Evolutionary conservation across 441 rosid species (phyloP).

Genomic region (Gossypium trilobum): DNA sequence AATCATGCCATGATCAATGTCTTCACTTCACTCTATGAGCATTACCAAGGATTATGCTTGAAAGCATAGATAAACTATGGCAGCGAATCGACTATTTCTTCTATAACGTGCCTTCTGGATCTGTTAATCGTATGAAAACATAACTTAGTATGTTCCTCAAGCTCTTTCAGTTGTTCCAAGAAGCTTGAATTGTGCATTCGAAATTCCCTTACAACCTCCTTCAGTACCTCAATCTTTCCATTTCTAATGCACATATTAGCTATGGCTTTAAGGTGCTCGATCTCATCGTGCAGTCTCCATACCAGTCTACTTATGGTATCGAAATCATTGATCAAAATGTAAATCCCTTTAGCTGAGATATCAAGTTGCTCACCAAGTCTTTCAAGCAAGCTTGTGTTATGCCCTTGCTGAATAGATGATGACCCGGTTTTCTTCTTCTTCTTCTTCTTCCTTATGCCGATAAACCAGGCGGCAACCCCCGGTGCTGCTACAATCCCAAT

Average conservation of each 20-base stretch:
- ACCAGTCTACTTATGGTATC: constrained; percentile 49
- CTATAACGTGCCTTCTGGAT: constrained; percentile 52
- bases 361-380: constrained; percentile 51
- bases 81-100: constrained; percentile 28
- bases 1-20: neutral
- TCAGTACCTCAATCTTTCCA: constrained; percentile 38
- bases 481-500: constrained; percentile 53
- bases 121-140: constrained; percentile 70
- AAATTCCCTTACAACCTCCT: constrained; percentile 49
- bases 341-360: constrained; percentile 61
- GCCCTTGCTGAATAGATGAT: neutral
- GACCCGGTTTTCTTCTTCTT: constrained; percentile 8
- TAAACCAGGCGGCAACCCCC: constrained; percentile 35
- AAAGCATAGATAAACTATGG: neutral
- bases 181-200: constrained; percentile 33
- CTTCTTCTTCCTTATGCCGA: constrained; percentile 29
- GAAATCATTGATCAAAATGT: constrained; percentile 52
- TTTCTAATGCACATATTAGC: constrained; percentile 47
- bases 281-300: constrained; percentile 53
- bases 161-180: constrained; percentile 58
- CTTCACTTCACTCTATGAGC: neutral
- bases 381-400: constrained; percentile 24
- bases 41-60: neutral
- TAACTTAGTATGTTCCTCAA: constrained; percentile 52
- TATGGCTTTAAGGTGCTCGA: constrained; percentile 44